Conservation (phyloP, 129 eudicot genomes). For the Helichrysum umbraculigerum region DNA sequence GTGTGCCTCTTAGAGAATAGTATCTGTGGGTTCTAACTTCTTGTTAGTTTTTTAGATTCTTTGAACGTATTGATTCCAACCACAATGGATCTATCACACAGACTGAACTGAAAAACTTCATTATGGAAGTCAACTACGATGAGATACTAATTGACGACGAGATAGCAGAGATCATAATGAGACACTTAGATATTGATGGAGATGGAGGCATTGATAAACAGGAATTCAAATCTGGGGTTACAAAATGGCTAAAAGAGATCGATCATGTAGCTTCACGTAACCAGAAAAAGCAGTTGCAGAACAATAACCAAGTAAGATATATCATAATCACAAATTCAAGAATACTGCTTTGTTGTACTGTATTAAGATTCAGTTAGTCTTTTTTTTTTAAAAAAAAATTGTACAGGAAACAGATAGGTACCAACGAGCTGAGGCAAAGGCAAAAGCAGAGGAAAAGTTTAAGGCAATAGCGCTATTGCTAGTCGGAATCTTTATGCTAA, state of each 20-base stretch:
- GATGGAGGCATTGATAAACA: conserved; percentile 51
- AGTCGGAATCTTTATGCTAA: conserved; percentile 47
- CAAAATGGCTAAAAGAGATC: conserved; percentile 46
- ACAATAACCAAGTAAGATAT: conserved; percentile 42
- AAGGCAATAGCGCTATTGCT: conserved; percentile 43
- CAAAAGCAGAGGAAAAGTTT: conserved; percentile 25
- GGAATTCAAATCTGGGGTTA: conserved; percentile 59
- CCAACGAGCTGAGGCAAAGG: conserved; percentile 41
- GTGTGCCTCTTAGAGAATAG: background rate
- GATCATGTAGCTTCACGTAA: conserved; percentile 23
- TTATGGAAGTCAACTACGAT: conserved; percentile 46
- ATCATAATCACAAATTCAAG: background rate
- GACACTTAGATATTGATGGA: conserved; percentile 60
- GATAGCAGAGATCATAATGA: conserved; percentile 51
- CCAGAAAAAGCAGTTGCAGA: conserved; percentile 10
- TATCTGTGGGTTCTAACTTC: background rate
- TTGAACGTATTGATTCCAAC: conserved; percentile 50
- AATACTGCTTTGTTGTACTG: background rate
- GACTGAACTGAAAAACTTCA: conserved; percentile 45
- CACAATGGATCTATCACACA: conserved; percentile 43
- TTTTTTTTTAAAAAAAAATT: background rate
- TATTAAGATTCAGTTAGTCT: background rate
- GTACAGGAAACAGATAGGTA: conserved; percentile 25
- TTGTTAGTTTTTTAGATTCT: conserved; percentile 37
- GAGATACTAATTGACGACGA: conserved; percentile 47